Base-by-base conservation (phyloP, 495 filamentous ascomycete genomes). In the Podospora pseudoanserina region DNA sequence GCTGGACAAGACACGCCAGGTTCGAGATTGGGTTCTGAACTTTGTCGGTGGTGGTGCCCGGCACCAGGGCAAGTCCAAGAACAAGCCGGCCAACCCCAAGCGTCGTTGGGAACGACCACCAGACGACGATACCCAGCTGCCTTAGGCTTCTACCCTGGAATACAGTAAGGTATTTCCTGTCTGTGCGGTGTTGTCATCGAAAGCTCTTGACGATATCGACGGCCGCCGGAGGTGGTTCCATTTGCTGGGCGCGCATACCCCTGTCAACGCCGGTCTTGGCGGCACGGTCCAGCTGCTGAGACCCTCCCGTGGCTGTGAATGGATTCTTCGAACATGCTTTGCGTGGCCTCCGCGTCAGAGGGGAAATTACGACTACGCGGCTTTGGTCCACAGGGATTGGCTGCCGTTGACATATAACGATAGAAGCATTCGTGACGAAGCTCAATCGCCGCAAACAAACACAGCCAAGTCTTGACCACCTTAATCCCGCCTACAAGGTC, bases 11-110 rank as follows among this genome's bases (percentile, higher is more conserved):
- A 85, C 88, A 53, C 80, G 81, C 72, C 84, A 80, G 65, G 92
- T 96, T 60, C 83, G 84, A 65, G 85, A 90, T 66, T 97, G 93
- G 93, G 86, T 91, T 59, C 76, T 87, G 64, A 80, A 81, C 60
- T 95, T 94, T 79, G 89, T 95, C 65, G 88, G 85, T 4, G 53
- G 23, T 1, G 68, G 49, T 7, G 49, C 2, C 34, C 63, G 44
- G 23, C 23, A 58, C 9, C 30, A 30, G 23, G 30, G 19, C 32
- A 62, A 55, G 18, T 16, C 23, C 53, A 34, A 49, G 26, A 28
- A 49, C 20, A 65, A 64, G 2, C 6, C 64, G 13, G 11, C 56
- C 13, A 53, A 58, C 16, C 64, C 67, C 13, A 60, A 27, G 11
- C 61, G 61, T n/a, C 61, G 70, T 32, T 75, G 73, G 73, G 61